Base-by-base conservation (phyloP, 495 filamentous ascomycete species). In the Talaromyces stipitatus region DNA sequence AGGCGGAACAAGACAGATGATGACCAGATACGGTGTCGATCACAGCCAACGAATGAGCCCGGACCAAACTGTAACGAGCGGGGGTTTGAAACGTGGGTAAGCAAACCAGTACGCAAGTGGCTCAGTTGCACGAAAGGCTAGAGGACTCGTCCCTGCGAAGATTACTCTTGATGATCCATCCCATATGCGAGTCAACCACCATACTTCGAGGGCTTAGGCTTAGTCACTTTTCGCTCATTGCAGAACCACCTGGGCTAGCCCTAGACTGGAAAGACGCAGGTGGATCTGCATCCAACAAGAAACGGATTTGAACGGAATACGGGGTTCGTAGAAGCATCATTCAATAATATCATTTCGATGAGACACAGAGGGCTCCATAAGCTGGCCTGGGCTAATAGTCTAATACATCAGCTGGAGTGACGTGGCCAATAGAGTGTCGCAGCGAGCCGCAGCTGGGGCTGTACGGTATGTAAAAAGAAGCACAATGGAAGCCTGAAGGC, bases 51-150 rank as follows among this genome's bases (percentile, higher is more conserved):
- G 43, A 38, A 36, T 41, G 23, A 29, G 18, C n/a, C 48, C 48
- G 18, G 28, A 22, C 51, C 32, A 30, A 54, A 23, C 51, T 54
- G 51, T 22, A 54, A 51, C 48, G 48, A 32, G 45, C 45, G 20
- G 24, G 51, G 54, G 36, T 27, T 55, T 46, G 54, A 55, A 55
- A 55, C 54, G 54, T 55, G 54, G 54, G 54, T 36, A 45, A 14
- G 33, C 33, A 54, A 24, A 38, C 33, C 30, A 30, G 38, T 54
- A 54, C 51, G 51, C 51, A 54, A 41, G 51, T 54, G 51, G 51
- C 32, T 55, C 54, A 54, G 52, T 36, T 22, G 28, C 33, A 18
- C 23, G 18, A 16, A 38, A 24, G n/a, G 30, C 30, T 29, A 38
- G 28, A 26, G 30, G 24, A 26, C 22, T 48, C 20, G 20, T 48